Evolutionary conservation across 176 grass and related monocot genomes (phyloP).

Genomic region (Themeda triandra): DNA sequence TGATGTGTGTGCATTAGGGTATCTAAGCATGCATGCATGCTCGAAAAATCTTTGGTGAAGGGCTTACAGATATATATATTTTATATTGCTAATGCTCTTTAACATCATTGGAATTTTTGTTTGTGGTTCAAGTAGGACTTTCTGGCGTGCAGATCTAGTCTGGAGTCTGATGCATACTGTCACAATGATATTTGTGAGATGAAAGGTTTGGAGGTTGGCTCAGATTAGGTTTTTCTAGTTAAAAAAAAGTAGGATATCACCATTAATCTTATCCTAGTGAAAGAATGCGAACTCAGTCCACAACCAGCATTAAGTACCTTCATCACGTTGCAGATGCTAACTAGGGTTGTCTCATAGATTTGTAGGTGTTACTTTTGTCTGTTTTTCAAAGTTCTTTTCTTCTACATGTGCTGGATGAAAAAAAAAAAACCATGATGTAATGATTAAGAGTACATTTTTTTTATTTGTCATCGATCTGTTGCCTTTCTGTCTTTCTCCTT

Average conservation of each 20-base stretch:
- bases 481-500: no score
- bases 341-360: not conserved
- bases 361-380: not conserved
- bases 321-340: not conserved
- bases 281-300: not conserved
- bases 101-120: constrained; percentile 18
- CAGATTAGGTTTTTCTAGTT: constrained; percentile 13
- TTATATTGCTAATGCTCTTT: constrained; percentile 24
- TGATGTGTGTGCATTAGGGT: constrained; percentile 10
- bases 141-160: constrained; percentile 12
- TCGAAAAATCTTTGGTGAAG: constrained; percentile 3
- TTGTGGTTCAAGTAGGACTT: no score
- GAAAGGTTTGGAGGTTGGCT: constrained; percentile 8
- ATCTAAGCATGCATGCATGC: not conserved
- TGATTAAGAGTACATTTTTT: no score
- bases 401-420: no score
- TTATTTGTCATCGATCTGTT: no score
- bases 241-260: not conserved
- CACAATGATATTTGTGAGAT: constrained; percentile 4
- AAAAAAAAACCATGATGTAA: no score
- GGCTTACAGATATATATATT: not conserved
- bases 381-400: no score
- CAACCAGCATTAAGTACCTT: not conserved
- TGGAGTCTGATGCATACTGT: constrained; percentile 32
- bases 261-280: not conserved